These are phyloP conservation scores for Cystobasidium slooffiae DNA, from an alignment of 1,284 basidiomycete genomes.

Conservation along the genomic window DNA sequence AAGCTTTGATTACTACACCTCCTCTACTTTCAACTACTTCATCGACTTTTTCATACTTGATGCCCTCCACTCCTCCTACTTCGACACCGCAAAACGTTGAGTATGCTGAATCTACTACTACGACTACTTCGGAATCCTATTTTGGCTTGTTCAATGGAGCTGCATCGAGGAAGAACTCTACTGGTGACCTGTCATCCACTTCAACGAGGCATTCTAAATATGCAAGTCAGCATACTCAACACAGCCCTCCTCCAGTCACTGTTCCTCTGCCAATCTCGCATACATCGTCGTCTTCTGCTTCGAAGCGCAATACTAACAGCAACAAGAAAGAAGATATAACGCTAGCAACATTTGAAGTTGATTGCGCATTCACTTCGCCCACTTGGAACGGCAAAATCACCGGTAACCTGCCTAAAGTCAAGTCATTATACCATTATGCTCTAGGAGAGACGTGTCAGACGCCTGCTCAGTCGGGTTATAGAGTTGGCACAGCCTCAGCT, in stretches of 20 bases:
- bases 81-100: neutral
- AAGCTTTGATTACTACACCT: slow-evolving; percentile 8
- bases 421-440: slow-evolving; percentile 46
- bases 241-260: neutral
- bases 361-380: neutral
- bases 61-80: slow-evolving; percentile 25
- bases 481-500: neutral
- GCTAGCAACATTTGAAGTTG: slow-evolving; percentile 12
- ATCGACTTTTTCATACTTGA: neutral
- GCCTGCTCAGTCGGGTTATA: too few relatives aligned
- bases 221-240: neutral
- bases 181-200: too few relatives aligned
- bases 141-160: neutral
- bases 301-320: neutral
- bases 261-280: neutral
- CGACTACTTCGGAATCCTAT: slow-evolving; percentile 4
- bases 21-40: slow-evolving; percentile 3
- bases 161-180: too few relatives aligned
- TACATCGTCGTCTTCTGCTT: neutral
- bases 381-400: slow-evolving; percentile 3
- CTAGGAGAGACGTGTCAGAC: slow-evolving; percentile 47
- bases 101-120: neutral
- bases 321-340: slow-evolving; percentile 17
- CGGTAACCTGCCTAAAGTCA: slow-evolving; percentile 41
- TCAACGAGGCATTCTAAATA: neutral